Evolutionary conservation across 352 stramenopile genomes (phyloP), one percentile per base, ranked within the genome.

Genomic region (Globisporangium viniferum): DNA sequence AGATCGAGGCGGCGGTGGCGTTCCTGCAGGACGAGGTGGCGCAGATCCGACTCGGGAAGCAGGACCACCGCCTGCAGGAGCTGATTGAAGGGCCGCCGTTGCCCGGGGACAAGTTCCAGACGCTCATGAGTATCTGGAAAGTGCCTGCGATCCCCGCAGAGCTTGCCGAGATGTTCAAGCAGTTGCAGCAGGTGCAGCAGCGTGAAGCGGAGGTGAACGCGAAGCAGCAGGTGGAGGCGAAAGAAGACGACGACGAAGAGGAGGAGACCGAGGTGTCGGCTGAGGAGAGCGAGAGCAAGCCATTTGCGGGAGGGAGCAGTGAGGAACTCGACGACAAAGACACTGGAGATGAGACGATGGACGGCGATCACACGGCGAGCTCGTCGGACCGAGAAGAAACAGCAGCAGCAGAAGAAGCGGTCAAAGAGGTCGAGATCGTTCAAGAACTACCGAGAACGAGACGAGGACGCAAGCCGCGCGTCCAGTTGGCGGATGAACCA

Each of bases 1-100:
- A 87, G 72, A 66, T 93, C 12, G 75, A 88, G 58, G 80, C 81
- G 20, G 81, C 82, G 29, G 82, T 91, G 51, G 67, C 79, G 51
- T 84, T 78, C 60, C 68, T 93, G 24, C 77, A 82, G 59, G 69
- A 76, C 9, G 79, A 93, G 54, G 73, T 93, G 20, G 63, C 63
- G 22, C 74, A 81, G 63, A 71, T 91, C 14, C 67, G 73, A 12
- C 66, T 73, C 2, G 80, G 80, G 5, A 65, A 74, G 35, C 79
- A 73, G 36, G 82, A 90, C 41, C 46, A 67, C 2, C 64, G 18
- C 12, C 70, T 91, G 2, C 62, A 75, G 14, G 69, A 75, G 8
- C 59, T 89, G 10, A 72, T 84, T 18, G 67, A 69, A 2, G 72
- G 77, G 35, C 68, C 77, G 22, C 79, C 79, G 10, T 69, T 92